Evolutionary conservation across 225 moss, liverwort and hornwort species (phyloP), one percentile per base, ranked within the genome.

Genomic region (Sphagnum tenellum): DNA sequence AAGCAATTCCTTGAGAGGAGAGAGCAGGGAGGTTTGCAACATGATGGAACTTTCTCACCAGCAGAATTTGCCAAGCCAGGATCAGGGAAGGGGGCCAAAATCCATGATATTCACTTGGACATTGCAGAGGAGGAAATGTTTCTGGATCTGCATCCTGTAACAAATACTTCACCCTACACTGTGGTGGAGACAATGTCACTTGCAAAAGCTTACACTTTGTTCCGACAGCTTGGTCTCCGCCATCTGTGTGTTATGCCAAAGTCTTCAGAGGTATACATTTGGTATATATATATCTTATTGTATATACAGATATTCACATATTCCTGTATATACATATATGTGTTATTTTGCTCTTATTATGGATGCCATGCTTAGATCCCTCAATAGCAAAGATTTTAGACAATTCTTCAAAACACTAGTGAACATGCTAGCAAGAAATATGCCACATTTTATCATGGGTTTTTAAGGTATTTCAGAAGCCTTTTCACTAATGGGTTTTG

Each of bases 171-270:
- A 11, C 82, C 82, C 3, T 83, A 83, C 51, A 83, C 82, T 2
- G 82, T 83, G 50, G 63, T 78, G 68, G 79, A 83, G 59, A 76
- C 76, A 5, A 83, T 79, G 82, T 83, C 82, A 5, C 62, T 83
- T 4, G 73, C 78, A 2, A 83, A 83, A 63, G 76, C 79, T 44
- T 83, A 73, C 82, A 83, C 82, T 46, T 54, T 83, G 48, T 83
- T 83, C 61, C 79, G 82, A 58, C 76, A 79, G 53, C 76, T 83
- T n/a, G 82, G 79, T 44, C 73, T 83, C 4, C 79, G 82, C 5
- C 82, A 83, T 64, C 67, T 83, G 1, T 79, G 79, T 50, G 76
- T 83, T 55, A 79, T 83, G 60, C 64, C 82, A 47, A 68, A 66
- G 56, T 50, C 59, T 46, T 51, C 5, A 45, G 7, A 72, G 50